Percentiles rank a stretch among this genome's conserved stretches.
Evolutionary conservation across 1,284 basidiomycete genomes (phyloP).

Genomic region (Sporisorium reilianum): DNA sequence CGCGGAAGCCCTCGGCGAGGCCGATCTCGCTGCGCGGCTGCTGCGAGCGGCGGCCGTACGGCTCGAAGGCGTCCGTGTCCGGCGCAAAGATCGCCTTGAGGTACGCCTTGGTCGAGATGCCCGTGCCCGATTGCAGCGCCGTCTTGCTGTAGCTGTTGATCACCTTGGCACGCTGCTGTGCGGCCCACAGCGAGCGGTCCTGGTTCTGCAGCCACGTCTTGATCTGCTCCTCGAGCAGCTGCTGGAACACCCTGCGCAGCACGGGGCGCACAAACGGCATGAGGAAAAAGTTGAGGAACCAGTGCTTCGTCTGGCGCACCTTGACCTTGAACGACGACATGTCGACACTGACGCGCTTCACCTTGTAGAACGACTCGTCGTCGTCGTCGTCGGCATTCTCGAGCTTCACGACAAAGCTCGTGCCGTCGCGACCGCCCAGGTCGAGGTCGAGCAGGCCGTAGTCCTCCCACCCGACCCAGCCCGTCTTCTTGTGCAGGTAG

Average conservation of each 20-base stretch:
- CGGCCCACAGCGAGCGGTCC: slow-evolving; percentile 67
- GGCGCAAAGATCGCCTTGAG: slow-evolving; percentile 71
- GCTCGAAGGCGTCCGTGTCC: slow-evolving; percentile 53
- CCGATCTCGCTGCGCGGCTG: slow-evolving; percentile 56
- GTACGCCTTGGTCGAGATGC: slow-evolving; percentile 70
- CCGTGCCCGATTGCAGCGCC: slow-evolving; percentile 52
- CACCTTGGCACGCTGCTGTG: slow-evolving; percentile 71
- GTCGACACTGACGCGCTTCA: slow-evolving; percentile 71
- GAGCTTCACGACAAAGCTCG: slow-evolving; percentile 71
- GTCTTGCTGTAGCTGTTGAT: slow-evolving; percentile 68
- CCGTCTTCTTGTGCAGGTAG: slow-evolving; percentile 71
- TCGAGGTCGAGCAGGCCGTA: slow-evolving; percentile 71
- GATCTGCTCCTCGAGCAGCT: slow-evolving; percentile 70
- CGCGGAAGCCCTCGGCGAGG: slow-evolving; percentile 37
- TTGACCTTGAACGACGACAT: slow-evolving; percentile 67
- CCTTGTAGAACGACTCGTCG: slow-evolving; percentile 72
- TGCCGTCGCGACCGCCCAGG: slow-evolving; percentile 70
- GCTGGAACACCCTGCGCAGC: slow-evolving; percentile 56
- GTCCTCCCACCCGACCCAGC: slow-evolving; percentile 70
- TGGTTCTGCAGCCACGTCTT: slow-evolving; percentile 54
- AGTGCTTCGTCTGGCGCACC: slow-evolving; percentile 60
- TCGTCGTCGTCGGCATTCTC: slow-evolving; percentile 71
- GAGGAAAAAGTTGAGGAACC: slow-evolving; percentile 64
- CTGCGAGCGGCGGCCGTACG: slow-evolving; percentile 69
- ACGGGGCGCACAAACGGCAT: slow-evolving; percentile 62